Percentiles rank a stretch among this genome's conserved stretches.
Evolutionary conservation across 768 basidiomycete species (phyloP).

Genomic region (Fomitopsis pulvina): DNA sequence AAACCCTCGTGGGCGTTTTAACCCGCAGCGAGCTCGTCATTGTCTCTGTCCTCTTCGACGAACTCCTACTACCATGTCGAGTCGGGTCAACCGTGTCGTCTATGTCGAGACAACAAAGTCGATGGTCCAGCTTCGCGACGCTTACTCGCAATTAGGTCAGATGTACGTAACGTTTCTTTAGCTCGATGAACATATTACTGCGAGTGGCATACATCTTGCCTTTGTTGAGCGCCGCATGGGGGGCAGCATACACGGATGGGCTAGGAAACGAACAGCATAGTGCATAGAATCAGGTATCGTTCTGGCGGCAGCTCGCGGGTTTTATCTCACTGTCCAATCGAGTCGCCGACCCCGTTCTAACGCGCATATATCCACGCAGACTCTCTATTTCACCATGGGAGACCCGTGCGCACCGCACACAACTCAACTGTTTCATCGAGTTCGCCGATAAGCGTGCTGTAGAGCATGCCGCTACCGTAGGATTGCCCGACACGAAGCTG

Average conservation of each 20-base stretch:
- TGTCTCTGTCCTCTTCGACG: too few relatives aligned
- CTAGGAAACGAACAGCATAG: too few relatives aligned
- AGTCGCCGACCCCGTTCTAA: too few relatives aligned
- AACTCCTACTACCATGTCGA: constrained; percentile 4
- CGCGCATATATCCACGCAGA: constrained; percentile 2
- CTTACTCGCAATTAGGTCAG: constrained; percentile 13
- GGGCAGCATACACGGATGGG: too few relatives aligned
- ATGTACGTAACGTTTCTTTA: constrained; percentile 13
- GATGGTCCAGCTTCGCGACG: constrained; percentile 4
- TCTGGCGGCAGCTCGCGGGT: too few relatives aligned
- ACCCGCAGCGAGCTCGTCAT: too few relatives aligned
- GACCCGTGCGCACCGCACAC: background rate
- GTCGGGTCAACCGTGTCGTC: constrained; percentile 27
- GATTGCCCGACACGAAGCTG: constrained; percentile 3
- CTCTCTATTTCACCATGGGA: background rate
- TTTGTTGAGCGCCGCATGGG: too few relatives aligned
- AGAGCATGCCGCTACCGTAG: constrained; percentile 7
- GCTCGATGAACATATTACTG: background rate
- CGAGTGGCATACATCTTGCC: too few relatives aligned
- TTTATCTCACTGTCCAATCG: too few relatives aligned
- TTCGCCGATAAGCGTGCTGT: constrained; percentile 11
- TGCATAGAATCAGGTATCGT: too few relatives aligned
- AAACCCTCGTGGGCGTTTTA: too few relatives aligned
- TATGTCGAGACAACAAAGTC: constrained; percentile 21
- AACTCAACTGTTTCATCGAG: constrained; percentile 15